Base-by-base conservation (phyloP, 2,329 filamentous ascomycete genomes). In the Diaporthe aspalathi region DNA sequence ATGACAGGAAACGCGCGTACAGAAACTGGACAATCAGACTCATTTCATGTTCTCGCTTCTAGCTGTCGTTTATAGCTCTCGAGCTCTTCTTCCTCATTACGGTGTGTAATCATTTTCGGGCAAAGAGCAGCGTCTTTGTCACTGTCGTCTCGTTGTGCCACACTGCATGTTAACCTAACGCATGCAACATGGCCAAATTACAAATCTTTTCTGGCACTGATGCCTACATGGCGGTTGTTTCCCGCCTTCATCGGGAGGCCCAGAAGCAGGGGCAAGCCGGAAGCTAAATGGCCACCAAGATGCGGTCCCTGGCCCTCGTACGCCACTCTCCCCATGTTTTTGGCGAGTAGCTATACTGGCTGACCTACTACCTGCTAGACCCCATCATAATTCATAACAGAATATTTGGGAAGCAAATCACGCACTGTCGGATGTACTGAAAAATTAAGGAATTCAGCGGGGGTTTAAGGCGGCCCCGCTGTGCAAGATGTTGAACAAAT, bases 391-490 rank as follows among this genome's bases (percentile, higher is more conserved):
- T 63, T 14, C 60, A 63, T 29, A 63, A 63, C 43, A 63, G 49
- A 29, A 35, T 43, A 9, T 27, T 63, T 16, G 60, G 49, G 2
- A 63, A 63, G 43, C 49, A 63, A n/a, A 63, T 43, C 1, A 43
- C 60, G 2, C 60, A 43, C 1, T 43, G 60, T 20, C 60, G 49
- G 14, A 63, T 63, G 60, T 63, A 63, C 27, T 63, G 60, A 43
- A 63, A n/a, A n/a, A n/a, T n/a, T n/a, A n/a, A 49, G 60, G 60
- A 63, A 35, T 49, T 74, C 54, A 67, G 45, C 5, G 71, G 70
- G 2, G 71, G 71, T 3, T 72, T n/a, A n/a, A n/a, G n/a, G n/a
- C 67, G 71, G 71, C 52, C 5, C 71, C 71, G 32, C 35, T 72
- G 27, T 70, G 67, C 27, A 50, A 56, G 49, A 70, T 72, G 47